These are phyloP conservation scores for Penicillium hordei DNA, from an alignment of 2,329 filamentous ascomycete species.

Conservation along the genomic window DNA sequence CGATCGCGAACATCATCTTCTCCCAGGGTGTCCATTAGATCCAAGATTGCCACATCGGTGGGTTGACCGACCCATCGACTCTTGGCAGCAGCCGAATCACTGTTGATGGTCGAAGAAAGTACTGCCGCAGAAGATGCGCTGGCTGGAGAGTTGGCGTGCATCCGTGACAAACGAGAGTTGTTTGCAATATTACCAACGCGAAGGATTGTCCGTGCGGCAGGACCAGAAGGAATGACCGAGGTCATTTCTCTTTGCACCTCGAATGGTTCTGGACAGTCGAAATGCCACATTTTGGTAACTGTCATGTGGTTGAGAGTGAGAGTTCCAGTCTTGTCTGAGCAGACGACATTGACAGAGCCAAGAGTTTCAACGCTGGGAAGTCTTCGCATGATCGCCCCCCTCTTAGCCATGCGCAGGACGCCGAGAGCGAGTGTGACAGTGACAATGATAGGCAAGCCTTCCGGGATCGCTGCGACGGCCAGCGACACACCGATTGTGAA, in stretches of 20 bases:
- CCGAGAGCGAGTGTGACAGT: slow-evolving; percentile 94
- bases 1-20: slow-evolving; percentile 89
- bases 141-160: slow-evolving; percentile 67
- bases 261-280: slow-evolving; percentile 63
- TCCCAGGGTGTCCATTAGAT: slow-evolving; percentile 84
- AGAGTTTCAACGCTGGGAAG: slow-evolving; percentile 97
- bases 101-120: slow-evolving; percentile 76
- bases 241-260: slow-evolving; percentile 57
- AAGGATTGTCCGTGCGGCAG: slow-evolving; percentile 75
- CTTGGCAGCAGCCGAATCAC: slow-evolving; percentile 61
- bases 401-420: slow-evolving; percentile 92
- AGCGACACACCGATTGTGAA: slow-evolving; percentile 97
- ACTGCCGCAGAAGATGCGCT: slow-evolving; percentile 73
- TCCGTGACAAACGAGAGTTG: slow-evolving; percentile 77
- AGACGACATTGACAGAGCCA: slow-evolving; percentile 99
- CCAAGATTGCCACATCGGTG: slow-evolving; percentile 95
- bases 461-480: slow-evolving; percentile 92
- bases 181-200: slow-evolving; percentile 96
- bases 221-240: slow-evolving; percentile 59
- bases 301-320: slow-evolving; percentile 99
- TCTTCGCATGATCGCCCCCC: slow-evolving; percentile 90
- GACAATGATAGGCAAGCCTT: slow-evolving; percentile 95
- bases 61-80: slow-evolving; percentile 96
- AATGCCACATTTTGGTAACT: slow-evolving; percentile 93
- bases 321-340: slow-evolving; percentile 97